phyloP scores from a whole-genome alignment of 139 green algal species.

The Pseudopediastrum boryanum region DNA sequence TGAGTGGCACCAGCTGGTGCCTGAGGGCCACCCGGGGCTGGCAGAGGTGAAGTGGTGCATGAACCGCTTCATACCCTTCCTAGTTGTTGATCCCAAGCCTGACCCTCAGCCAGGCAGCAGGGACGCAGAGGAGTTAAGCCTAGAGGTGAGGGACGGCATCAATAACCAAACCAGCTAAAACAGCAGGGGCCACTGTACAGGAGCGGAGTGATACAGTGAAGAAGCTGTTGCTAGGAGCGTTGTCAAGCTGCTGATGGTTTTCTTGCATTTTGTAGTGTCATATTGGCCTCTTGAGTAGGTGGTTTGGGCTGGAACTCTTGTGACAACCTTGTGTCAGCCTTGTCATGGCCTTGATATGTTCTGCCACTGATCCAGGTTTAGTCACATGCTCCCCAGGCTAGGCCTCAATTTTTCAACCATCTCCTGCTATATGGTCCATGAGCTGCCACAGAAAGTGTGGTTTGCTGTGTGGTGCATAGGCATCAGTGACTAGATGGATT shows the following conservation, averaged over 20 bases:
- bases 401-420: too few species aligned
- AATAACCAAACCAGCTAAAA: background rate
- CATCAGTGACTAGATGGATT: too few species aligned
- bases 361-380: too few species aligned
- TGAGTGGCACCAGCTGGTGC: constrained; percentile 67
- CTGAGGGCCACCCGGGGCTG: constrained; percentile 64
- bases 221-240: background rate
- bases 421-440: too few species aligned
- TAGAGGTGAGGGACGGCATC: constrained; percentile 26
- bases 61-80: constrained; percentile 73
- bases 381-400: too few species aligned
- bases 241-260: background rate
- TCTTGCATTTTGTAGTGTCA: background rate
- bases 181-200: background rate
- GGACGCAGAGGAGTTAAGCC: constrained; percentile 68
- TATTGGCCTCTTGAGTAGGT: too few species aligned
- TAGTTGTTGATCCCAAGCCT: constrained; percentile 72
- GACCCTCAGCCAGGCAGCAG: constrained; percentile 40
- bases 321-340: background rate
- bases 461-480: too few species aligned
- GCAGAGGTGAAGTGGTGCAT: constrained; percentile 87
- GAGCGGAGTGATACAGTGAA: background rate
- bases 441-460: too few species aligned
- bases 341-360: too few species aligned
- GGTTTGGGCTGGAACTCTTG: background rate